Base-by-base conservation (phyloP, 192 early-diverging fungal genomes). In the Funneliformis geosporum region DNA sequence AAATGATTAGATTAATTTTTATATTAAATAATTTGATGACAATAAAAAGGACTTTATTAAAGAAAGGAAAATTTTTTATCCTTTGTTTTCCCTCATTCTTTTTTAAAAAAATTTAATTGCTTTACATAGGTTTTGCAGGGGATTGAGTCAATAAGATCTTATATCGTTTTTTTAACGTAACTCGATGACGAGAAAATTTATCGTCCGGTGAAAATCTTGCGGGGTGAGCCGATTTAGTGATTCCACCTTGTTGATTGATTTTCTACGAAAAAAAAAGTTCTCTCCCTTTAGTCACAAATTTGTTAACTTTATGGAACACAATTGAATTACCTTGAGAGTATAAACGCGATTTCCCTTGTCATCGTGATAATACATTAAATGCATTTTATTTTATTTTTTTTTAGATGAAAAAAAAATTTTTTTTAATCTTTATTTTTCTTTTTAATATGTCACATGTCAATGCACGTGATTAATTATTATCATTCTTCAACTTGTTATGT, bases 201-300 rank as follows among this genome's bases (percentile, higher is more conserved):
- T 99, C 98, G 84, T 99, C 96, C 67, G 98, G 98, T 39, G 98
- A 99, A 89, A 99, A 99, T 68, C 96, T 95, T 27, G 98, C 97
- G 55, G 98, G 98, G 83, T 99, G 98, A 46, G 98, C 98, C n/a
- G 96, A 96, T 84, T 96, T 95, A 73, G 98, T 99, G 80, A 93
- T 87, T 74, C 89, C 84, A 62, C 96, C 96, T 47, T 82, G 84
- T 9, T 89, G 84, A 65, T 92, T 92, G 39, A 91, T 81, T 89
- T 97, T 99, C 96, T 96, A 65, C 5, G 5, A 14, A 16, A 8
- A 28, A 8, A 10, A 65, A 28, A 55, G 18, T 50, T 18, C 12
- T 50, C 1, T 11, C 2, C 12, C 10, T 64, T 11, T 33, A 27
- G 9, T 65, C 5, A n/a, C 12, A 14, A 65, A 65, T 65, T 65